These are phyloP conservation scores for Dothistroma pini DNA, from an alignment of 2,329 filamentous ascomycete genomes.

Conservation along the genomic window DNA sequence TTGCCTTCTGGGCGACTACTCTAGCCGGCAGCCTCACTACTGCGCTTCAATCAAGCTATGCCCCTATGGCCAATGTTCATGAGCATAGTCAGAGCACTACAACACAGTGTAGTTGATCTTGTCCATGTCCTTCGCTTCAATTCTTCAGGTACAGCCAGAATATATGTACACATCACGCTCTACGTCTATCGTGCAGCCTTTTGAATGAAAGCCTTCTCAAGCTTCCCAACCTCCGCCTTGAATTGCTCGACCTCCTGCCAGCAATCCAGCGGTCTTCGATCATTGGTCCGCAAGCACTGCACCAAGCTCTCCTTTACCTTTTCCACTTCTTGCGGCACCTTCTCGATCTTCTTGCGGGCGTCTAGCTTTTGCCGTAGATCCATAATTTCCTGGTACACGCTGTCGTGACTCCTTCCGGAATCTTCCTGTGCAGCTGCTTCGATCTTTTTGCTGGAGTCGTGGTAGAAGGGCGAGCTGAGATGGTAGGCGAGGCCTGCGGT, in stretches of 20 bases:
- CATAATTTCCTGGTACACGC: slow-evolving; percentile 56
- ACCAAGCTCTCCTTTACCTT: slow-evolving; percentile 72
- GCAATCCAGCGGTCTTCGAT: slow-evolving; percentile 86
- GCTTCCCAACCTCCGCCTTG: slow-evolving; percentile 78
- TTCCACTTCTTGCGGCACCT: slow-evolving; percentile 68
- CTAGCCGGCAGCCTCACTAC: no score
- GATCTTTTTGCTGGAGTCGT: slow-evolving; percentile 35
- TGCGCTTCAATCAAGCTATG: no score
- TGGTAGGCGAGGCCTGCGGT: slow-evolving; percentile 31
- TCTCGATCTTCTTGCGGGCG: slow-evolving; percentile 54
- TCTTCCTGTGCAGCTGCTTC: slow-evolving; percentile 41
- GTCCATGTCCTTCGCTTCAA: no score
- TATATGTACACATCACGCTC: slow-evolving; percentile 1
- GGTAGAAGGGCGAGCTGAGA: slow-evolving; percentile 36
- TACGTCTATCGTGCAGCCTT: slow-evolving; percentile 56
- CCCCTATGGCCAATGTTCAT: no score
- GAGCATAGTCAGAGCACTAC: no score
- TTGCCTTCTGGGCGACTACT: no score
- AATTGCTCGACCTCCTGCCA: slow-evolving; percentile 90
- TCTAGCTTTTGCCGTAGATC: slow-evolving; percentile 50
- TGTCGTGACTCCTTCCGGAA: slow-evolving; percentile 46
- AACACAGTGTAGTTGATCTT: no score
- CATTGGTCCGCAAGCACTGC: slow-evolving; percentile 76
- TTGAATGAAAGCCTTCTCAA: slow-evolving; percentile 86
- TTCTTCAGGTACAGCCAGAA: not conserved